Conservation (phyloP, 345 rosid species). For the Boechera retrofracta region DNA sequence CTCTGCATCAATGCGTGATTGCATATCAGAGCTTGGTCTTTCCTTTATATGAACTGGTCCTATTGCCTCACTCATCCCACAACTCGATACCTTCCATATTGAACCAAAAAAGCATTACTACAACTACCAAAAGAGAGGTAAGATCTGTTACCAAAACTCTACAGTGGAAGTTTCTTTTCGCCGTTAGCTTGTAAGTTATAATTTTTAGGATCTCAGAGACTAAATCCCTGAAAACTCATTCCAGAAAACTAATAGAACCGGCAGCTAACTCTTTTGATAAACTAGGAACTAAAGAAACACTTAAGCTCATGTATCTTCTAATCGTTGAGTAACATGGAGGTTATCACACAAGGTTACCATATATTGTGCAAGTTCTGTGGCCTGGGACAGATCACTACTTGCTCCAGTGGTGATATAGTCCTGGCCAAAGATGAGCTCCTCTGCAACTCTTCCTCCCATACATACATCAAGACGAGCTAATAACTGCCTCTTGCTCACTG, state of each 20-base stretch:
- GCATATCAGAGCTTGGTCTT: constrained; percentile 95
- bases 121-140: background rate
- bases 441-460: constrained; percentile 99
- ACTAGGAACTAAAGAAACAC: background rate
- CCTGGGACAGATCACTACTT: constrained; percentile 88
- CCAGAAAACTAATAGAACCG: background rate
- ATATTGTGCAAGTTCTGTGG: constrained; percentile 94
- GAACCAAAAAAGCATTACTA: constrained; percentile 26
- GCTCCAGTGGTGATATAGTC: constrained; percentile 96
- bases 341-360: constrained; percentile 61
- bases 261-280: background rate
- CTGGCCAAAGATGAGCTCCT: constrained; percentile 92
- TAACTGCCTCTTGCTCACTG: constrained; percentile 91
- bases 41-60: constrained; percentile 97
- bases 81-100: constrained; percentile 70
- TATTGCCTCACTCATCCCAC: constrained; percentile 93
- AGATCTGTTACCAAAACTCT: background rate
- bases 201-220: background rate
- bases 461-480: constrained; percentile 98
- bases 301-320: background rate
- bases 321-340: background rate
- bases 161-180: too few species aligned
- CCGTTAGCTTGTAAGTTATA: background rate
- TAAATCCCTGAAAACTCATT: background rate
- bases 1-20: constrained; percentile 93